Base-by-base conservation (phyloP, 73 alveolate species). In the Breviolum minutum region DNA sequence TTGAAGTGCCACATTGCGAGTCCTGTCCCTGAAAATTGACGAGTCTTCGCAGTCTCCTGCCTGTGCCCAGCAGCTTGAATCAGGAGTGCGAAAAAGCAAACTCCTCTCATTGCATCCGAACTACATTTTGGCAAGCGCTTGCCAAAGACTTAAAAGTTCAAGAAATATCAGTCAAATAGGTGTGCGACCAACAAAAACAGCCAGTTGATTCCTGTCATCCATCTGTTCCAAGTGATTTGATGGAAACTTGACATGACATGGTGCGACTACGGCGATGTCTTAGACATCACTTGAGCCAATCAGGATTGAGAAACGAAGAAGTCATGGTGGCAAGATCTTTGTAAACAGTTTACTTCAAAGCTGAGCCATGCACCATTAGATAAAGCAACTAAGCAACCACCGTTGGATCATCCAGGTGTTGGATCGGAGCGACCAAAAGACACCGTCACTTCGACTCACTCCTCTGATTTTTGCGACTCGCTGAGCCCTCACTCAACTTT, bases 261-360 rank as follows among this genome's bases (percentile, higher is more conserved):
- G 0, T 17, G 16, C 17, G 66, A 40, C 90, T 54, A 81, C 16
- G 90, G 48, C 22, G 71, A 81, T 81, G 90, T 81, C 90, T 40
- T 80, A 80, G 90, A 81, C 90, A 81, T 81, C 90, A 16, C 90
- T 81, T 40, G 86, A 77, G 86, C 86, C 86, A 76, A 20, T 17
- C 40, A 71, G 7, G 83, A 73, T 17, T 30, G 54, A 40, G 0
- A 73, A 13, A 73, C 60, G 20, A 66, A 66, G 76, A 66, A 26
- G 83, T 48, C 83, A 26, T 40, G 54, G 54, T 40, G 54, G 54
- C 54, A 40, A 40, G 54, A 40, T 40, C 54, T 40, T 40, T 40
- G 54, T 40, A 40, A 40, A 2, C 54, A 40, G 54, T 40, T 40
- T 40, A 40, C 54, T 40, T 40, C 54, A 40, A 40, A 40, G 54